Base-by-base conservation (phyloP, 192 early-diverging fungal genomes). In the Linnemannia exigua region DNA sequence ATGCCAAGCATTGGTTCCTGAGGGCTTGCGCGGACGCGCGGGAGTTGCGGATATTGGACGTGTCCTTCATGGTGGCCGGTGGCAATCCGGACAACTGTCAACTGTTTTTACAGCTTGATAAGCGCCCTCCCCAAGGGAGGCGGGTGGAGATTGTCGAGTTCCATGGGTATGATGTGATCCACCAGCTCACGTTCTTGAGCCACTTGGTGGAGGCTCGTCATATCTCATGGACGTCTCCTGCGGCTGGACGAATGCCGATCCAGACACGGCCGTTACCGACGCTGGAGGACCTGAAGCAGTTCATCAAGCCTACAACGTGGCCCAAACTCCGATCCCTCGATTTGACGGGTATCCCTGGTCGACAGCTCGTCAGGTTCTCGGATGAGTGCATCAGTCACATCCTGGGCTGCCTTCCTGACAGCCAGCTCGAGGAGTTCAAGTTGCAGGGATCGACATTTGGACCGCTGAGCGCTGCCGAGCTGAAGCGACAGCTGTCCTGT, bases 1-100 rank as follows among this genome's bases (percentile, higher is more conserved):
- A 63, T 2, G 58, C 58, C 11, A 63, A 63, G 58, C 28, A 63
- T 63, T 63, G 58, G 58, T 63, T 63, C 58, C 58, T 63, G 58
- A 63, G 58, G 58, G 12, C 58, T 12, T 63, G 58, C 15, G 58
- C 58, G 28, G 58, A 63, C 2, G 58, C 58, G 1, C 9, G 12
- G 58, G 58, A 63, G 58, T 63, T 63, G 28, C n/a, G 28, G 12
- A 63, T 63, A 25, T 15, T 63, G 58, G 28, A 3, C 7, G 28
- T 63, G 11, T n/a, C 58, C 11, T 63, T 63, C 15, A 63, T 63
- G 58, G 28, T 33, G 25, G 58, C 58, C 3, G 31, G 28, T 25
- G 58, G 58, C 58, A 63, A 63, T 0, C 58, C 28, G 9, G 58
- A 63, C 12, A 63, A 63, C 58, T 63, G 58, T 14, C 58, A 63